Evolutionary conservation across 2,329 filamentous ascomycete genomes (phyloP), one percentile per base, ranked within the genome.

Genomic region (Whalleya microplaca): DNA sequence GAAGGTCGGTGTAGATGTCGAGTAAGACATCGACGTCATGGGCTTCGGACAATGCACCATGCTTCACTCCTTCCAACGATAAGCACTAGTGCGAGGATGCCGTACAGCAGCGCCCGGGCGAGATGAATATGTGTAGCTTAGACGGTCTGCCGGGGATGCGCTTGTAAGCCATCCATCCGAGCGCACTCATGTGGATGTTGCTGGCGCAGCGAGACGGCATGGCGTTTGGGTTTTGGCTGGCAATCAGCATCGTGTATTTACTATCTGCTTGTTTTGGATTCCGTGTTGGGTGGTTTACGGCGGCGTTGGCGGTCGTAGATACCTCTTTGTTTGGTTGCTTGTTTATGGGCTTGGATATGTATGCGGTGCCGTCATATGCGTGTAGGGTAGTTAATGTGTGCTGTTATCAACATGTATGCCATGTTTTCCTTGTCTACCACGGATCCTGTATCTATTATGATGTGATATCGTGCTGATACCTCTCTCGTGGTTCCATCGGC

Each of bases 81-180:
- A 81, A 80, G 61, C 77, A 74, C 64, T 74, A 80, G 2, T 76
- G 80, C 45, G 77, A 76, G 56, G 80, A 81, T 51, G 73, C 76
- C 40, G 68, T 86, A 61, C 72, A 75, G 8, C 72, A n/a, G 75
- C n/a, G 90, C 64, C 85, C 85, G 66, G 75, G 74, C 20, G 68
- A 76, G 59, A 81, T 79, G 63, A 90, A 89, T 64, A 65, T 74
- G 2, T 62, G 66, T 45, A 85, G 82, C 68, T 74, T 88, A 44
- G 85, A 88, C 61, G 84, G 83, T 1, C 71, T 87, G 19, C 82
- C 84, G 0, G 85, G 84, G 0, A 67, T 89, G 63, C 77, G 74
- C 53, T 74, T 75, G n/a, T n/a, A n/a, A 4, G 85, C 84, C 20
- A 75, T 84, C 59, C 74, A 76, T 23, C 71, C 70, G 2, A 81